These are phyloP conservation scores for Eucalyptus fibrosa DNA, from an alignment of 345 rosid species.

Conservation along the genomic window DNA sequence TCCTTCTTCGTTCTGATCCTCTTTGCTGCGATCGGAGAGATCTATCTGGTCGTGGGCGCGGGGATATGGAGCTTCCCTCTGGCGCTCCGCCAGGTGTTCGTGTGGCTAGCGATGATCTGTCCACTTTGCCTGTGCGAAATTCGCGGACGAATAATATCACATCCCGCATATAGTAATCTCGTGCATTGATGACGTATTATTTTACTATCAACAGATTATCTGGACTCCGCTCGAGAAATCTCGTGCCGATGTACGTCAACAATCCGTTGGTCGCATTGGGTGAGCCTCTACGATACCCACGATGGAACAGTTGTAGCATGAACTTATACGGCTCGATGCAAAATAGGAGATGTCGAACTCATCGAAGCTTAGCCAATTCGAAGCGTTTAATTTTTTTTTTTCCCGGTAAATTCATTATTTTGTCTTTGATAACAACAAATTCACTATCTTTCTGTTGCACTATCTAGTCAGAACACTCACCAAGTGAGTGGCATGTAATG, in stretches of 20 bases:
- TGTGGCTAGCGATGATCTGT: background rate
- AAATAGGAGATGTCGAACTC: background rate
- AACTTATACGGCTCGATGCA: background rate
- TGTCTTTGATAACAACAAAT: background rate
- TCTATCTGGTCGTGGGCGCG: background rate
- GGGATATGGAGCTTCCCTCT: background rate
- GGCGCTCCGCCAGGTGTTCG: background rate
- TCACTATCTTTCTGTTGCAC: background rate
- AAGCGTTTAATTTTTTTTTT: background rate
- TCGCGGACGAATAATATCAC: background rate
- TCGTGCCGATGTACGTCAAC: background rate
- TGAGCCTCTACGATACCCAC: background rate
- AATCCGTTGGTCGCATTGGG: background rate
- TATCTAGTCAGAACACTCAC: no score
- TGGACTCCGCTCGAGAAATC: background rate
- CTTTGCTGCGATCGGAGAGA: background rate
- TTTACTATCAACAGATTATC: fast-evolving
- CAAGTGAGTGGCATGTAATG: no score
- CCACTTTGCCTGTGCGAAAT: background rate
- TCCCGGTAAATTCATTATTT: background rate
- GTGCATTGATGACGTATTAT: background rate
- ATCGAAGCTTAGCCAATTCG: background rate
- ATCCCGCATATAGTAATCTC: background rate
- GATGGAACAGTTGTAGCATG: background rate
- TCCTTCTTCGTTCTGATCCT: background rate